Evolutionary conservation across 108 stramenopile species (phyloP).

Genomic region (Chaetoceros tenuissimus): DNA sequence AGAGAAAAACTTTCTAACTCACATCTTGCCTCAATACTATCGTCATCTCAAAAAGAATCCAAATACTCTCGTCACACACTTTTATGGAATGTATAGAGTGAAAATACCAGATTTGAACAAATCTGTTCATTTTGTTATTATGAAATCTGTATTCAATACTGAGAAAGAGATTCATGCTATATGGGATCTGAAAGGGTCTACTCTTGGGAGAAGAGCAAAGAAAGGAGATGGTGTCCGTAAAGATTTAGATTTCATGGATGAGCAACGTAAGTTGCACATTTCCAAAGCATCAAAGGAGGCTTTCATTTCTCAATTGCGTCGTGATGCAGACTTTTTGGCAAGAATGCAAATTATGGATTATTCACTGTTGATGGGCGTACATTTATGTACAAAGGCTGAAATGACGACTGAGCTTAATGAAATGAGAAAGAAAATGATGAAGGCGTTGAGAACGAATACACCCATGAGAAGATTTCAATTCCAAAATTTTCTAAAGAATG

Average conservation of each 20-base stretch:
- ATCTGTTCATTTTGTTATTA: slow-evolving; percentile 56
- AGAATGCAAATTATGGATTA: slow-evolving; percentile 77
- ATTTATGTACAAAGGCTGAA: slow-evolving; percentile 14
- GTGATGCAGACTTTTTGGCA: slow-evolving; percentile 59
- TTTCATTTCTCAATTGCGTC: slow-evolving; percentile 36
- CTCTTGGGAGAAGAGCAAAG: slow-evolving; percentile 27
- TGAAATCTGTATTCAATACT: slow-evolving; percentile 58
- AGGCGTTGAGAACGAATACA: background rate
- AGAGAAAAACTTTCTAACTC: slow-evolving; percentile 79
- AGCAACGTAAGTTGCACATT: slow-evolving; percentile 31
- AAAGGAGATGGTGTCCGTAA: slow-evolving; percentile 36
- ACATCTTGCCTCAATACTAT: slow-evolving; percentile 82
- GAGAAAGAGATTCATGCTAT: slow-evolving; percentile 44
- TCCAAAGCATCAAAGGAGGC: slow-evolving; percentile 21
- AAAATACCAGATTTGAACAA: slow-evolving; percentile 50
- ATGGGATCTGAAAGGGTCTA: slow-evolving; percentile 72
- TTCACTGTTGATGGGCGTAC: slow-evolving; percentile 66
- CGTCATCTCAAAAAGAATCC: slow-evolving; percentile 58
- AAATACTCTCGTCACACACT: slow-evolving; percentile 67
- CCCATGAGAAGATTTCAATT: background rate
- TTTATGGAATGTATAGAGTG: slow-evolving; percentile 84
- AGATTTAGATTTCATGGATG: slow-evolving; percentile 43
- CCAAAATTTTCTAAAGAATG: background rate
- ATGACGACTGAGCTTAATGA: background rate
- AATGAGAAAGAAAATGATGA: background rate